These are phyloP conservation scores for Sporobolomyces roseus DNA, from an alignment of 768 basidiomycete species.

Conservation along the genomic window DNA sequence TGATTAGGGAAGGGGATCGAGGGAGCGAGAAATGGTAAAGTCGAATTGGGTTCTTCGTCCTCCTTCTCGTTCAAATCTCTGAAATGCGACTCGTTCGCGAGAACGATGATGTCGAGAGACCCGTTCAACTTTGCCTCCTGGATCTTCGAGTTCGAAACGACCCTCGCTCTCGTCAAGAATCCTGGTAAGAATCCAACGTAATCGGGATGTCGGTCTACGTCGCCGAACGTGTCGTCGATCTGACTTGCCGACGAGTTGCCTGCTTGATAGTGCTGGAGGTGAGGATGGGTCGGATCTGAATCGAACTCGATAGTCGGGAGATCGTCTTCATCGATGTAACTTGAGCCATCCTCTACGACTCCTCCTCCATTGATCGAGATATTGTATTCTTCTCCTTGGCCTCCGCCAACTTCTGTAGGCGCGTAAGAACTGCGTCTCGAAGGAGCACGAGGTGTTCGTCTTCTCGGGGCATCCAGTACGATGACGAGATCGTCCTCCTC, in stretches of 20 bases:
- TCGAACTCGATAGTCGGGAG: conserved; percentile 19
- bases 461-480: conserved; percentile 4
- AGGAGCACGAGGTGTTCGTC: neutral
- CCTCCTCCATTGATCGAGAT: neutral
- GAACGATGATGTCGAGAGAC: too few relatives aligned
- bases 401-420: conserved; percentile 2
- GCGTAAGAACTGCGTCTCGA: conserved; percentile 8
- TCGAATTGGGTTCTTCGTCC: too few relatives aligned
- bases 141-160: too few relatives aligned
- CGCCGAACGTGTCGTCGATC: neutral
- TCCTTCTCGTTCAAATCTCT: too few relatives aligned
- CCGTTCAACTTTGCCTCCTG: too few relatives aligned
- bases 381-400: conserved; percentile 9
- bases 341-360: conserved; percentile 3
- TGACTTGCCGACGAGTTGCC: too few relatives aligned
- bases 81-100: too few relatives aligned
- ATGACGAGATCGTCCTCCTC: conserved; percentile 26
- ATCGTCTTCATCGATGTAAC: conserved; percentile 30
- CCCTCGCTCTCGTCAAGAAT: neutral
- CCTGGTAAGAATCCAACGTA: too few relatives aligned
- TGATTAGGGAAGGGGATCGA: too few relatives aligned
- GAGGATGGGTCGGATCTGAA: neutral
- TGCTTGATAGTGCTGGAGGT: neutral
- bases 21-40: neutral
- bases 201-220: neutral